phyloP scores from a whole-genome alignment of 768 basidiomycete species.

The Harrya chromipes region DNA sequence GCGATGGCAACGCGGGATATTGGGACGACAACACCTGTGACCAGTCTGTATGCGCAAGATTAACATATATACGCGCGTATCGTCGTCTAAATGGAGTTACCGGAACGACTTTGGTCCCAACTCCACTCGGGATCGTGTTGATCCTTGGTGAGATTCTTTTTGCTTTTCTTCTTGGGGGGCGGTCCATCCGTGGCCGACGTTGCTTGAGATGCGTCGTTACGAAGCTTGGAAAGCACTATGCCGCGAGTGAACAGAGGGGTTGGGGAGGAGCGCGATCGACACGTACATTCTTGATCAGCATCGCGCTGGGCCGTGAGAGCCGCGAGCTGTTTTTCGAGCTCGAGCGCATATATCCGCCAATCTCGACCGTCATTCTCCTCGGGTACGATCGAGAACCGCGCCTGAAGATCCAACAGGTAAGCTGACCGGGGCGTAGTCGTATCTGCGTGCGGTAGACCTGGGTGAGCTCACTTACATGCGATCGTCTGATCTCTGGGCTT shows the following conservation, averaged over 20 bases:
- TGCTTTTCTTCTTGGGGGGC: constrained; percentile 27
- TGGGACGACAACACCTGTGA: constrained; percentile 17
- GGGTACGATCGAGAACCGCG: constrained; percentile 19
- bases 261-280: not conserved
- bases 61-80: not conserved
- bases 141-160: constrained; percentile 18
- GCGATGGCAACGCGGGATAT: constrained; percentile 22
- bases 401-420: constrained; percentile 29
- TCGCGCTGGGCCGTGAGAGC: constrained; percentile 20
- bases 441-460: not conserved
- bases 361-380: not conserved
- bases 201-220: constrained; percentile 10
- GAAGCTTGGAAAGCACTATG: constrained; percentile 22
- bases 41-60: constrained; percentile 15
- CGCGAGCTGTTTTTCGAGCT: constrained; percentile 21
- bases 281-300: constrained; percentile 22
- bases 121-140: constrained; percentile 14
- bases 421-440: constrained; percentile 13
- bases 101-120: constrained; percentile 22
- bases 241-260: not conserved
- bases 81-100: not conserved
- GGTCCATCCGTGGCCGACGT: constrained; percentile 16
- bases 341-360: constrained; percentile 28
- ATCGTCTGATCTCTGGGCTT: constrained; percentile 23
- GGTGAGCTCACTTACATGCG: constrained; percentile 11